phyloP scores from a whole-genome alignment of 2,329 filamentous ascomycete genomes.

The Keithomyces neogunnii region DNA sequence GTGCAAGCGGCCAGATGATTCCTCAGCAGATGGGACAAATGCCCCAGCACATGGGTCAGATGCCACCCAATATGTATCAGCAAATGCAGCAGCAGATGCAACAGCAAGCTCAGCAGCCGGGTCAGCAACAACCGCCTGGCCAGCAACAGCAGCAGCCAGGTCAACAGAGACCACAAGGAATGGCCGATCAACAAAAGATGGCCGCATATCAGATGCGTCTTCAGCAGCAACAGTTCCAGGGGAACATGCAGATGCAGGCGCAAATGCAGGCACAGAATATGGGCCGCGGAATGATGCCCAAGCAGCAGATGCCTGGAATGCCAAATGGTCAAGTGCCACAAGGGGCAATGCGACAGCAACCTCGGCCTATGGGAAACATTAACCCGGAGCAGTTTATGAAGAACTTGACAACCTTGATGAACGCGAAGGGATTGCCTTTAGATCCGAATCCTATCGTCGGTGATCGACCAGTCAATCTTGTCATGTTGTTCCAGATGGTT shows the following conservation, averaged over 20 bases:
- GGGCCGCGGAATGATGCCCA: constrained; percentile 44
- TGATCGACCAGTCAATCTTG: constrained; percentile 65
- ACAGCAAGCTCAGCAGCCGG: constrained; percentile 43
- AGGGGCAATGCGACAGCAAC: constrained; percentile 42
- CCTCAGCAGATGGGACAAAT: constrained; percentile 41
- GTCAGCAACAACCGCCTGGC: constrained; percentile 51
- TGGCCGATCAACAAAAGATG: constrained; percentile 64
- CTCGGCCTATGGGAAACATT: constrained; percentile 30
- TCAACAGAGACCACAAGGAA: constrained; percentile 21
- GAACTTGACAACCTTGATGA: constrained; percentile 70
- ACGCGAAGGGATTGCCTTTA: constrained; percentile 60
- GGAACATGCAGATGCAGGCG: constrained; percentile 39
- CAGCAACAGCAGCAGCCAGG: constrained; percentile 32
- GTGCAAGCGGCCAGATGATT: constrained; percentile 40
- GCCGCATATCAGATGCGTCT: constrained; percentile 75
- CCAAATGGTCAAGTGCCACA: constrained; percentile 49
- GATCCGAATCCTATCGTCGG: constrained; percentile 67
- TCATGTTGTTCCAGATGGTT: constrained; percentile 70
- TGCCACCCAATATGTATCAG: constrained; percentile 32
- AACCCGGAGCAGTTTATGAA: constrained; percentile 67
- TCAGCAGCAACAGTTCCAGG: constrained; percentile 68
- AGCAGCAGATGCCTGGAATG: constrained; percentile 39
- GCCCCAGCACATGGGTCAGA: constrained; percentile 38
- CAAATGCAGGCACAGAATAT: constrained; percentile 41
- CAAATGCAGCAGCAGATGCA: constrained; percentile 34